Evolutionary conservation across 331 rosid genomes (phyloP).

Genomic region (Arachis monticola): DNA sequence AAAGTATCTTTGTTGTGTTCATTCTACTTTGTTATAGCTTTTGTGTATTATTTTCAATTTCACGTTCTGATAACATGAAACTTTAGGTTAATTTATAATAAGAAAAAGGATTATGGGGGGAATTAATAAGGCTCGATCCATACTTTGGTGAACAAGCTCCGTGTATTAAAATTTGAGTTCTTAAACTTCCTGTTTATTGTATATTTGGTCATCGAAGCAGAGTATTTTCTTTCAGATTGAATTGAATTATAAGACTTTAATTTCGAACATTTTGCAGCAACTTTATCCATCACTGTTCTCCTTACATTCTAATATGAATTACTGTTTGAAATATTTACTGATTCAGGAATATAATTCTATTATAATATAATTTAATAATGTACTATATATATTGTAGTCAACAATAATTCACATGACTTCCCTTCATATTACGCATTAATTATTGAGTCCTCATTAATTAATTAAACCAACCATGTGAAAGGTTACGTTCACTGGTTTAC

Average conservation of each 20-base stretch:
- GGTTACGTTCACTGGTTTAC: too few species aligned
- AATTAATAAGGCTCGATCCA: neutral
- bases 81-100: neutral
- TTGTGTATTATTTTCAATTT: neutral
- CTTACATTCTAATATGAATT: too few species aligned
- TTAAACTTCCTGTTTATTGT: neutral
- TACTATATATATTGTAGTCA: neutral
- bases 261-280: neutral
- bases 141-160: neutral
- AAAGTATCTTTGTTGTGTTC: neutral
- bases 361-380: too few species aligned
- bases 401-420: neutral
- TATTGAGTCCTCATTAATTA: neutral
- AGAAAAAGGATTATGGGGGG: neutral
- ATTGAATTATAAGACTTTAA: neutral
- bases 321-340: too few species aligned
- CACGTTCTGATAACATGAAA: neutral
- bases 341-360: too few species aligned
- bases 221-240: neutral
- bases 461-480: too few species aligned
- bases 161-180: neutral
- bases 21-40: too few species aligned
- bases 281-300: neutral
- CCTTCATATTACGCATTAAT: neutral
- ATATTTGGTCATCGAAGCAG: neutral